Percentiles rank a stretch among this genome's conserved stretches.
These are phyloP conservation scores for Trichocladium uniseriatum DNA, from an alignment of 495 filamentous ascomycete genomes.

Conservation along the genomic window DNA sequence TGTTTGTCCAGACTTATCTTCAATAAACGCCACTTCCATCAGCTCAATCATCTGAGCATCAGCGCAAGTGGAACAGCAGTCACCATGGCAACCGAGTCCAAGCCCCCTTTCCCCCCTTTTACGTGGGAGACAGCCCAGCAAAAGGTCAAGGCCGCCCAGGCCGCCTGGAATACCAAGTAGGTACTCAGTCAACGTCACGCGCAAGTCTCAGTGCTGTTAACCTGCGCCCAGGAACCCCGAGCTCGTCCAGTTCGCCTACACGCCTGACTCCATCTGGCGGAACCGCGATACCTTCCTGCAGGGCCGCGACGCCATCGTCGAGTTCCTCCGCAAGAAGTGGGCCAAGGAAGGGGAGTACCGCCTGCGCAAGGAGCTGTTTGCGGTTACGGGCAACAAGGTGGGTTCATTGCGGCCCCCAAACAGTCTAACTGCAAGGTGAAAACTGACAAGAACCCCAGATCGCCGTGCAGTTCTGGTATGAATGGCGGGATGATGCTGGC, in stretches of 20 bases:
- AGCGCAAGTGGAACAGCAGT: not conserved
- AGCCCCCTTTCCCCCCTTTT: constrained; percentile 64
- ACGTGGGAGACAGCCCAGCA: constrained; percentile 59
- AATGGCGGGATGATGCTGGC: constrained; percentile 63
- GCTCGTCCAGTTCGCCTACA: constrained; percentile 63
- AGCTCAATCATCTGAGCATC: no score
- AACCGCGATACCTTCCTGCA: constrained; percentile 64
- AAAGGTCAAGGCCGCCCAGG: constrained; percentile 82
- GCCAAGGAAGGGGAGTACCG: constrained; percentile 59
- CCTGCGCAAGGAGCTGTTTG: constrained; percentile 82
- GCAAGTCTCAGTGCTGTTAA: not conserved
- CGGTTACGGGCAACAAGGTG: constrained; percentile 55
- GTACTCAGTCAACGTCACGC: not conserved
- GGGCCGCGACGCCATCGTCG: constrained; percentile 59
- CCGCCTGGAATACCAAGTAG: constrained; percentile 76
- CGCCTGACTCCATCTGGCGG: constrained; percentile 69
- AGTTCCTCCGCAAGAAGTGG: constrained; percentile 74
- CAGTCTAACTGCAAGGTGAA: not conserved
- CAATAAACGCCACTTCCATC: no score
- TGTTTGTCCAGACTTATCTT: no score
- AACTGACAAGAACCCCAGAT: constrained; percentile 36
- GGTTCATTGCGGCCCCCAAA: not conserved
- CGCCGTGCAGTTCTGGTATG: constrained; percentile 90
- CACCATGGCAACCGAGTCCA: constrained; percentile 21
- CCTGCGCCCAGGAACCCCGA: constrained; percentile 46